Conservation (phyloP, 768 basidiomycete species). For the Pleurotus ostreatus region DNA sequence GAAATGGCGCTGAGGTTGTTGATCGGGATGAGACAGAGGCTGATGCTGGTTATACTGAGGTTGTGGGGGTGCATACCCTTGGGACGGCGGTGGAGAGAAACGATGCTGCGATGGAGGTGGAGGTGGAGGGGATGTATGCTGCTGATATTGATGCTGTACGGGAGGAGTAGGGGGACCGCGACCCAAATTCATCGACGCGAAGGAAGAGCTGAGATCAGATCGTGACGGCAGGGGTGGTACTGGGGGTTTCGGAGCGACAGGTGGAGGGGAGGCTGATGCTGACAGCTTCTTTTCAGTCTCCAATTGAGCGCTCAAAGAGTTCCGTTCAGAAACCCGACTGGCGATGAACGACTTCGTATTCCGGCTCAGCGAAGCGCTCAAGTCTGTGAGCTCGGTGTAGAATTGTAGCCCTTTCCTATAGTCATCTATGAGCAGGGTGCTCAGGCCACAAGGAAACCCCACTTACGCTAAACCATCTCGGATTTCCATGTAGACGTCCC, state of each 20-base stretch:
- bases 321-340: slow-evolving; percentile 65
- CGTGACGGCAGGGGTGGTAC: slow-evolving; percentile 41
- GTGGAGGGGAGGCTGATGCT: slow-evolving; percentile 36
- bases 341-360: slow-evolving; percentile 62
- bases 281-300: slow-evolving; percentile 70
- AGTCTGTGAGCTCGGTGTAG: slow-evolving; percentile 73
- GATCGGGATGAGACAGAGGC: slow-evolving; percentile 10
- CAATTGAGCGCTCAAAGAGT: slow-evolving; percentile 59
- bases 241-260: slow-evolving; percentile 42
- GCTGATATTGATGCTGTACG: slow-evolving; percentile 22
- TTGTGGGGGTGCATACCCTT: not conserved
- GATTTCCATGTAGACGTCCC: slow-evolving; percentile 85
- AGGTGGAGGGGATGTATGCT: slow-evolving; percentile 12
- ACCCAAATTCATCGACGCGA: slow-evolving; percentile 54
- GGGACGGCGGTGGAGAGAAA: slow-evolving; percentile 6
- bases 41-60: slow-evolving; percentile 9
- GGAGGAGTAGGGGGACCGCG: slow-evolving; percentile 23
- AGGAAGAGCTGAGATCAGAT: slow-evolving; percentile 36
- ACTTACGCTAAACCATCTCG: slow-evolving; percentile 80
- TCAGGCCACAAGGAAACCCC: not conserved
- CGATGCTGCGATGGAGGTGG: slow-evolving; percentile 6
- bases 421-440: slow-evolving; percentile 7
- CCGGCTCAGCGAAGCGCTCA: slow-evolving; percentile 53
- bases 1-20: slow-evolving; percentile 11
- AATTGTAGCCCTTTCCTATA: slow-evolving; percentile 84